Base-by-base conservation (phyloP, 371 early-diverging fungal species). In the Encephalitozoon hellem region DNA sequence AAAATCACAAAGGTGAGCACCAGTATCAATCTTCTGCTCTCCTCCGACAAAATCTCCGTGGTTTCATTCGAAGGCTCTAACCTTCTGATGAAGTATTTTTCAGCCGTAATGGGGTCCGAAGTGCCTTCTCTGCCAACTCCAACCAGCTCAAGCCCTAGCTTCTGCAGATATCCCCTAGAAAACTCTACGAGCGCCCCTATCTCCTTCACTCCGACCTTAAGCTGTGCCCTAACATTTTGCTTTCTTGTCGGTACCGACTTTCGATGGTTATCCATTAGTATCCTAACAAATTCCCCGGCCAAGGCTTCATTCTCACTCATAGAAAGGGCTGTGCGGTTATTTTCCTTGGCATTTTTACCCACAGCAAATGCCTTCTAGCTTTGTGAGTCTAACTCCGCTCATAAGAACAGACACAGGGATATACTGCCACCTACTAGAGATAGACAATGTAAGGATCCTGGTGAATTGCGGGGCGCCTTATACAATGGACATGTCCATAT, bases 401-500 rank as follows among this genome's bases (percentile, higher is more conserved):
- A 69, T 79, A 30, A 28, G n/a, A 25, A 32, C 76, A 9, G 67
- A 21, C 26, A 42, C 28, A 59, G 63, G 63, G 0, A 52, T 77
- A 34, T 79, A 52, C 47, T 79, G 77, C 65, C 79, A 80, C 69
- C 25, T 86, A 18, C 54, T 86, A 38, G 67, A 73, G 70, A 76
- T 84, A 64, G 82, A 76, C 32, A 72, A 67, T 1, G 47, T 67
- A 8, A 84, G 78, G 69, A 82, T 86, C 12, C 54, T 86, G 9
- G 70, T 86, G 9, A 82, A 86, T 69, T 83, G 78, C 74, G 86
- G 86, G 1, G 80, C 78, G 11, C 67, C 69, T 4, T 26, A 53
- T 18, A 59, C 67, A 15, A 53, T 84, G 21, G 66, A 77, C 53
- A 55, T 74, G 34, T 28, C 32, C 25, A 69, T 81, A 0, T 81